A percentile compares a stretch with the other conserved stretches of the same genome.
phyloP scores from a whole-genome alignment of 768 basidiomycete genomes.

The Kwoniella heveanensis region DNA sequence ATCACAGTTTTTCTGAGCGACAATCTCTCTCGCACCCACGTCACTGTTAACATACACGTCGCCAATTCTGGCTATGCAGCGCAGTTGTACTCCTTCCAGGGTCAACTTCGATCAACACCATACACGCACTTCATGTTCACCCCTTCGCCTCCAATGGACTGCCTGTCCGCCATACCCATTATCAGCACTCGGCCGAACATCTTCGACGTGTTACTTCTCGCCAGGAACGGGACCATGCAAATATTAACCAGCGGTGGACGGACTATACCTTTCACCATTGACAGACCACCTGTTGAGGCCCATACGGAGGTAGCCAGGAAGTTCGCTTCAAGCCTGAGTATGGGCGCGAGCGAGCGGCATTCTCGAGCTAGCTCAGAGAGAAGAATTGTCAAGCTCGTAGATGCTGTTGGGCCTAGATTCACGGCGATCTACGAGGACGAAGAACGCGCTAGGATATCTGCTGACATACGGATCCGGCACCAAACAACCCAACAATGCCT shows the following conservation, averaged over 20 bases:
- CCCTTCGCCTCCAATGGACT: slow-evolving; percentile 56
- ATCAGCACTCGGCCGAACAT: slow-evolving; percentile 67
- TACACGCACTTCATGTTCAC: slow-evolving; percentile 19
- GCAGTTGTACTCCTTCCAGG: slow-evolving; percentile 35
- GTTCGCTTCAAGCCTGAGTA: slow-evolving; percentile 33
- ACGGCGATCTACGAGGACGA: slow-evolving; percentile 65
- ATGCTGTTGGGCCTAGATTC: slow-evolving; percentile 62
- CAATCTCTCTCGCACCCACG: slow-evolving; percentile 25
- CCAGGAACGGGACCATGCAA: slow-evolving; percentile 62
- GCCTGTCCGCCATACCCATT: slow-evolving; percentile 64
- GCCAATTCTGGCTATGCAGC: background rate
- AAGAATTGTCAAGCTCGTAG: slow-evolving; percentile 60
- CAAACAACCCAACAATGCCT: slow-evolving; percentile 65
- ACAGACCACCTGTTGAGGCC: slow-evolving; percentile 7
- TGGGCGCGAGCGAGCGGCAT: slow-evolving; percentile 24
- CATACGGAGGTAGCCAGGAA: slow-evolving; percentile 34
- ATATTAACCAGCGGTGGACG: slow-evolving; percentile 67
- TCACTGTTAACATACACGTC: slow-evolving; percentile 44
- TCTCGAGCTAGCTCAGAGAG: background rate
- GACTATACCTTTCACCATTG: slow-evolving; percentile 47
- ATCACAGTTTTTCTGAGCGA: slow-evolving; percentile 40
- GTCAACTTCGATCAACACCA: slow-evolving; percentile 1
- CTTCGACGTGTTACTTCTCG: slow-evolving; percentile 71
- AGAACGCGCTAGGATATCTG: slow-evolving; percentile 59
- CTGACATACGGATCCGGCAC: slow-evolving; percentile 66